Evolutionary conservation across 768 basidiomycete genomes (phyloP).

Genomic region (Suillus cothurnatus): DNA sequence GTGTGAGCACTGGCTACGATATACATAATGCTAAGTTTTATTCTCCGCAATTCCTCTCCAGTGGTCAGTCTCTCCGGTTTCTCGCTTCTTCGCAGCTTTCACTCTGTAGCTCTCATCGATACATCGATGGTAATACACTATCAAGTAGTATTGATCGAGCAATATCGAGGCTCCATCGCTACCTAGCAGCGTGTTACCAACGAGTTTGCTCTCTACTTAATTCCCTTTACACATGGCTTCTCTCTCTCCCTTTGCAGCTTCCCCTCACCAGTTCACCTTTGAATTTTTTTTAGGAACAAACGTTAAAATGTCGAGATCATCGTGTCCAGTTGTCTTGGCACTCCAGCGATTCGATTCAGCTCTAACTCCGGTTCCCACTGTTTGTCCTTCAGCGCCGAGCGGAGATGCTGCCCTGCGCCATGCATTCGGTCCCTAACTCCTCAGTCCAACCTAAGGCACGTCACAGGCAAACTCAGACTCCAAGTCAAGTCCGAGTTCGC

Average conservation of each 20-base stretch:
- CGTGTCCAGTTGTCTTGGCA: neutral
- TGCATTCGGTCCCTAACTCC: too few relatives aligned
- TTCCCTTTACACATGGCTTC: too few relatives aligned
- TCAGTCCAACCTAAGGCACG: neutral
- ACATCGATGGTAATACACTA: too few relatives aligned
- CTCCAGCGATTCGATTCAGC: too few relatives aligned
- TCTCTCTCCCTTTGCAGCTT: neutral
- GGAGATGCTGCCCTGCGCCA: too few relatives aligned
- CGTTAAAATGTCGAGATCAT: neutral
- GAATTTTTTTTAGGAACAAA: neutral
- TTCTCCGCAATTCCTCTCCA: too few relatives aligned
- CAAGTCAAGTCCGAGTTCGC: conserved; percentile 11
- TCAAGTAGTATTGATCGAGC: too few relatives aligned
- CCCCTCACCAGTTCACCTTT: neutral
- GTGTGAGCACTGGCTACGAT: too few relatives aligned
- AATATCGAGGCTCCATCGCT: too few relatives aligned
- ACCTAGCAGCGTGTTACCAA: neutral
- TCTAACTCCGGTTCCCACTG: too few relatives aligned
- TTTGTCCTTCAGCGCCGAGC: neutral
- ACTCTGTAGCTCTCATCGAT: neutral
- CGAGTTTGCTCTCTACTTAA: neutral
- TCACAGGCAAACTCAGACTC: conserved; percentile 15
- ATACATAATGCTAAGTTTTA: too few relatives aligned
- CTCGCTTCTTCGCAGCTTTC: neutral
- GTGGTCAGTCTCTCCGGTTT: too few relatives aligned